phyloP scores from a whole-genome alignment of 805 yeast species.

The Starmera pachycereana region DNA sequence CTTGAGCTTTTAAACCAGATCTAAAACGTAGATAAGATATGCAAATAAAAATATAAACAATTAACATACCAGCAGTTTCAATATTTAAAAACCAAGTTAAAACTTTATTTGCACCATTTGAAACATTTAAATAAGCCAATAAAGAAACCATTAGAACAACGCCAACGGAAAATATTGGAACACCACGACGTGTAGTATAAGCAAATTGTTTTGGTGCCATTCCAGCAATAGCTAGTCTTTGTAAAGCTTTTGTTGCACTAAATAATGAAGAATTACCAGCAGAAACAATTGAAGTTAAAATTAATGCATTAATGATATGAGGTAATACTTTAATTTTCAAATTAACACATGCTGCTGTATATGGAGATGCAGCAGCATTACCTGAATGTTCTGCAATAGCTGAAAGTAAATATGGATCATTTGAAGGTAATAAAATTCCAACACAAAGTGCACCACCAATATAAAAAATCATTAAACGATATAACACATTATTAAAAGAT shows the following conservation, averaged over 20 bases:
- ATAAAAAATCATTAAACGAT: constrained; percentile 44
- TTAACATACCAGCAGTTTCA: constrained; percentile 57
- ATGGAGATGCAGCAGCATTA: constrained; percentile 60
- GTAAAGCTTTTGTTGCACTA: constrained; percentile 58
- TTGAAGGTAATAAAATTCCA: constrained; percentile 50
- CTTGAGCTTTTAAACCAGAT: constrained; percentile 54
- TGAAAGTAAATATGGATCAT: constrained; percentile 37
- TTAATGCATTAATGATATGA: constrained; percentile 63
- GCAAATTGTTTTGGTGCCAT: constrained; percentile 58
- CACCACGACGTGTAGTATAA: constrained; percentile 52
- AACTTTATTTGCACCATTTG: constrained; percentile 40
- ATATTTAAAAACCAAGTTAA: constrained; percentile 62
- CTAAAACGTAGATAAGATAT: constrained; percentile 53
- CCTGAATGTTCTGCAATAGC: constrained; percentile 39
- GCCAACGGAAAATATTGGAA: constrained; percentile 44
- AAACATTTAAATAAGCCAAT: constrained; percentile 57
- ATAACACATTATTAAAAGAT: constrained; percentile 50
- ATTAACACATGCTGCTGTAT: constrained; percentile 60
- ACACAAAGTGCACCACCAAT: constrained; percentile 52
- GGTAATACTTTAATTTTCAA: constrained; percentile 56
- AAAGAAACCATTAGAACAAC: constrained; percentile 33
- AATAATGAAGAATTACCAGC: constrained; percentile 70
- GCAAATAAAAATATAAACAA: constrained; percentile 60
- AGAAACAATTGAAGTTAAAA: constrained; percentile 61
- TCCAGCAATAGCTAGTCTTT: constrained; percentile 56